These are phyloP conservation scores for Leccinum boreale DNA, from an alignment of 768 basidiomycete genomes.

Conservation along the genomic window DNA sequence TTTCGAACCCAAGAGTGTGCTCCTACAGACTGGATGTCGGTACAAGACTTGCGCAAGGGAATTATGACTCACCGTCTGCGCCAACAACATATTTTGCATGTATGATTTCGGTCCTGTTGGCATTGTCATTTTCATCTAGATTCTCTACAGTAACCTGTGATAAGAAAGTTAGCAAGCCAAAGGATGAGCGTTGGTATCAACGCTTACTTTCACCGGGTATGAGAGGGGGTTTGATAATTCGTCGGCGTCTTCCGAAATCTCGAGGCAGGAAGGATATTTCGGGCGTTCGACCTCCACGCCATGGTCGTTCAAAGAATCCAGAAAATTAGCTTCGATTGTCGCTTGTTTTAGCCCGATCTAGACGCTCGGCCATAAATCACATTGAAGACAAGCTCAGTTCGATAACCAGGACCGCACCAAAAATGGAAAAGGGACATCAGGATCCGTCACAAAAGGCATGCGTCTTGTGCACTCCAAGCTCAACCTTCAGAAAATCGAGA, in stretches of 20 bases:
- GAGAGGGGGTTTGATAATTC: neutral
- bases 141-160: neutral
- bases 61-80: neutral
- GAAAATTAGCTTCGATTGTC: neutral
- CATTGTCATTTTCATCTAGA: neutral
- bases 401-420: neutral
- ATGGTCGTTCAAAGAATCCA: neutral
- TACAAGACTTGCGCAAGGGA: neutral
- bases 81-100: neutral
- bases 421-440: neutral
- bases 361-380: neutral
- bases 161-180: neutral
- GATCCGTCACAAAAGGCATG: neutral
- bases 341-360: neutral
- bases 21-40: neutral
- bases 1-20: neutral
- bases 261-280: neutral
- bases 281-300: neutral
- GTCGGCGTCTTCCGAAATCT: neutral
- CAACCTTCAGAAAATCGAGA: neutral
- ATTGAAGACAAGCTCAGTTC: neutral
- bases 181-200: neutral
- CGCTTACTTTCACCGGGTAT: neutral
- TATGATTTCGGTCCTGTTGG: neutral
- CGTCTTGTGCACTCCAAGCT: neutral